phyloP scores from a whole-genome alignment of 371 early-diverging fungal species.

The Mucor sp. region DNA sequence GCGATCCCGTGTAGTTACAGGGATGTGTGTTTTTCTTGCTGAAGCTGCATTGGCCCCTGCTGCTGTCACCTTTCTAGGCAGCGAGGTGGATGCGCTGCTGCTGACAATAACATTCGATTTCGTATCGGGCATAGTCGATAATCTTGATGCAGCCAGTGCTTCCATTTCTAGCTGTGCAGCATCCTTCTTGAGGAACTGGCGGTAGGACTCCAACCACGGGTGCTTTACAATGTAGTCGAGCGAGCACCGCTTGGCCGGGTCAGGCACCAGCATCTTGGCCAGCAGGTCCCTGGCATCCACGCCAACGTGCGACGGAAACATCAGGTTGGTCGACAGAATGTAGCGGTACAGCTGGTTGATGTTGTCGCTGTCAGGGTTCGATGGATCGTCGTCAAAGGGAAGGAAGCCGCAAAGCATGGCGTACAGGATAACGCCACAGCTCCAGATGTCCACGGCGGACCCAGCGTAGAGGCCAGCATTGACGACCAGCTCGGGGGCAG shows the following conservation, averaged over 20 bases:
- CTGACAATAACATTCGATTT: slow-evolving; percentile 41
- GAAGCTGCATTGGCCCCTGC: slow-evolving; percentile 9
- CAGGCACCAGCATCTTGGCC: slow-evolving; percentile 64
- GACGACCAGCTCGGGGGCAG: slow-evolving; percentile 96
- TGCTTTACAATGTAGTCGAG: slow-evolving; percentile 62
- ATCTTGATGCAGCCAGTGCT: slow-evolving; percentile 71
- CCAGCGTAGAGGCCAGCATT: slow-evolving; percentile 95
- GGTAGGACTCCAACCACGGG: slow-evolving; percentile 72
- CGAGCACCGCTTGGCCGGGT: slow-evolving; percentile 59
- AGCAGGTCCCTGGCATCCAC: slow-evolving; percentile 60
- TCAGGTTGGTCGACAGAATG: slow-evolving; percentile 59
- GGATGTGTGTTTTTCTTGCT: slow-evolving; percentile 11
- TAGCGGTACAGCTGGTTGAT: slow-evolving; percentile 68
- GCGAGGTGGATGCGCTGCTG: slow-evolving; percentile 5
- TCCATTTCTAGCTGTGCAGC: slow-evolving; percentile 48
- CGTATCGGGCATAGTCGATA: slow-evolving; percentile 9
- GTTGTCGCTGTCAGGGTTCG: slow-evolving; percentile 72
- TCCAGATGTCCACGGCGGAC: slow-evolving; percentile 95
- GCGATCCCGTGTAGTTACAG: slow-evolving; percentile 9
- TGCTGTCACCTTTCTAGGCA: neutral
- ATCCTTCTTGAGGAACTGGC: slow-evolving; percentile 58
- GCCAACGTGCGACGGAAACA: slow-evolving; percentile 57
- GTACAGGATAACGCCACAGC: slow-evolving; percentile 90
- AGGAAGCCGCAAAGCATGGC: slow-evolving; percentile 79
- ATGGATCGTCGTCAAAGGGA: slow-evolving; percentile 85